Evolutionary conservation across 2,329 filamentous ascomycete species (phyloP).

Genomic region (Thelonectria olida): DNA sequence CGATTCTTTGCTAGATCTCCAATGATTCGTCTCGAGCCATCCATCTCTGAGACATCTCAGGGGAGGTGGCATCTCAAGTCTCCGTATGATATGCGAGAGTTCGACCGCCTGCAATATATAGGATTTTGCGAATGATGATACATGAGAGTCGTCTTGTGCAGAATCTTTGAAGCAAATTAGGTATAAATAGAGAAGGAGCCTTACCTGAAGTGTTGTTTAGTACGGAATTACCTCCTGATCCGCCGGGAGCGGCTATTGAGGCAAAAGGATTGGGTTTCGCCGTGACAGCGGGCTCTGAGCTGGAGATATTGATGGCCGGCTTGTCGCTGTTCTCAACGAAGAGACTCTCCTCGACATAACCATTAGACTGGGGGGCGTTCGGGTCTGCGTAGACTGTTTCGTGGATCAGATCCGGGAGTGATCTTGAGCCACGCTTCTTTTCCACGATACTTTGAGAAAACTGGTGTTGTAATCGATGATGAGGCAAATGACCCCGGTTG

Average conservation of each 20-base stretch:
- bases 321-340: conserved; percentile 38
- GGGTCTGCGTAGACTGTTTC: conserved; percentile 59
- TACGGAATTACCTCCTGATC: conserved; percentile 15
- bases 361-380: conserved; percentile 23
- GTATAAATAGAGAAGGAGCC: conserved; percentile 22
- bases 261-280: conserved; percentile 26
- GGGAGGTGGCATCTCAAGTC: conserved; percentile 37
- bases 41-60: conserved; percentile 23
- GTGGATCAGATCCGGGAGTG: conserved; percentile 65
- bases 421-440: conserved; percentile 62
- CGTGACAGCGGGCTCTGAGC: conserved; percentile 17
- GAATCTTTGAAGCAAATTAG: conserved; percentile 38
- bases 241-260: conserved; percentile 15
- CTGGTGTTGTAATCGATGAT: conserved; percentile 62
- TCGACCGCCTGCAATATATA: conserved; percentile 32
- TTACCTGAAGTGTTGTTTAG: conserved; percentile 37
- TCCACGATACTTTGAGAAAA: conserved; percentile 68
- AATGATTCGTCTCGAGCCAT: conserved; percentile 41
- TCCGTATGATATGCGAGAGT: conserved; percentile 38
- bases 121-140: conserved; percentile 17
- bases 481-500: conserved; percentile 54
- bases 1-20: conserved; percentile 40
- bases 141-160: conserved; percentile 29
- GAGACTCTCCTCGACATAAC: conserved; percentile 39
- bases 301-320: conserved; percentile 9